Conservation (phyloP, 2,329 filamentous ascomycete genomes). For the Beauveria asiatica region DNA sequence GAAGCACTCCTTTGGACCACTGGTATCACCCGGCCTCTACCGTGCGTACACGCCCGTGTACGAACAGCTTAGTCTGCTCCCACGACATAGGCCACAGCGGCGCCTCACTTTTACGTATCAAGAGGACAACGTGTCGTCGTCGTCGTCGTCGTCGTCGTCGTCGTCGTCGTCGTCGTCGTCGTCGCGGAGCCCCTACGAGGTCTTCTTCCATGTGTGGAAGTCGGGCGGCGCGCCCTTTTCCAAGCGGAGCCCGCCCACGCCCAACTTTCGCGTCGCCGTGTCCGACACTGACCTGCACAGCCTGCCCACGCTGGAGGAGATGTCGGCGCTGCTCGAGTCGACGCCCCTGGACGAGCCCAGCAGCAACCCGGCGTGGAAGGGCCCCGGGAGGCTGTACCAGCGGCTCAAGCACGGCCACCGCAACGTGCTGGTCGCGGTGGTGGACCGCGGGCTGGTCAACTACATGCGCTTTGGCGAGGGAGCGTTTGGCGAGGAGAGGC, state of each 20-base stretch:
- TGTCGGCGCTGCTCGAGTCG: slow-evolving; percentile 62
- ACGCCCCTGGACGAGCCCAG: slow-evolving; percentile 59
- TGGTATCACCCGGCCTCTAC: slow-evolving; percentile 55
- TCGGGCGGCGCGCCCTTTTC: slow-evolving; percentile 51
- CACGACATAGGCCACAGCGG: slow-evolving; percentile 52
- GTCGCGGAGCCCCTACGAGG: slow-evolving; percentile 50
- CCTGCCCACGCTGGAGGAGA: slow-evolving; percentile 65
- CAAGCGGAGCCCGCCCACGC: slow-evolving; percentile 68
- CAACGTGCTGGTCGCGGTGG: slow-evolving; percentile 77
- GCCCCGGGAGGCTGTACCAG: slow-evolving; percentile 54
- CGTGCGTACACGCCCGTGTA: slow-evolving; percentile 66
- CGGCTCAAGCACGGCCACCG: slow-evolving; percentile 76
- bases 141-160: no score
- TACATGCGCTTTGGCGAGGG: slow-evolving; percentile 76
- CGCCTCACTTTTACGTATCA: slow-evolving; percentile 16
- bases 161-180: background rate
- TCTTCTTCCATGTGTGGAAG: slow-evolving; percentile 81
- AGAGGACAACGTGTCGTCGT: slow-evolving; percentile 1
- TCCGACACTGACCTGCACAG: slow-evolving; percentile 63
- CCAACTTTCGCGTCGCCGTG: slow-evolving; percentile 80
- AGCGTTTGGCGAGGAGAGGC: slow-evolving; percentile 65
- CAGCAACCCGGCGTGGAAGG: slow-evolving; percentile 20
- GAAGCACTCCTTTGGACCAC: slow-evolving; percentile 38
- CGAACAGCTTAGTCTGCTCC: slow-evolving; percentile 63
- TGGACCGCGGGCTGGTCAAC: slow-evolving; percentile 84